phyloP scores from a whole-genome alignment of 805 yeast species.

The Ogataea chonburiensis region DNA sequence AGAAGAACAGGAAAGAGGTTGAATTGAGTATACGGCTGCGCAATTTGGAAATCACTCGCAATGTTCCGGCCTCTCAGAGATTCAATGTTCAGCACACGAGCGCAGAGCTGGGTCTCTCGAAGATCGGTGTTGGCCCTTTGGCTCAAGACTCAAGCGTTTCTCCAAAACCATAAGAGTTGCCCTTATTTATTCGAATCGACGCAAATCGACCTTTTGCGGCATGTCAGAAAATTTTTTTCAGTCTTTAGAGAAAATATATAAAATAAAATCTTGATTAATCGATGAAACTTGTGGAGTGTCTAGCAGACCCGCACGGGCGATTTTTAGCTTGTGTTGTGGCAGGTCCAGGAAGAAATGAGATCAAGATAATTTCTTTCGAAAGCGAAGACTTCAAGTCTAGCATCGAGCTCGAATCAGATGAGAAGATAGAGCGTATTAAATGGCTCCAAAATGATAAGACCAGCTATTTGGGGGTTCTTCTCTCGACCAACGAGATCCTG shows the following conservation, averaged over 20 bases:
- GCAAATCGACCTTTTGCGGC: constrained; percentile 8
- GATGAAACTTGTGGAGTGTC: constrained; percentile 18
- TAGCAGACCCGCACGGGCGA: constrained; percentile 19
- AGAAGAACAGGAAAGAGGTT: constrained; percentile 74
- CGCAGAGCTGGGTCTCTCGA: constrained; percentile 73
- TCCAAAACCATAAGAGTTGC: constrained; percentile 3
- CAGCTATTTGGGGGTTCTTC: constrained; percentile 24
- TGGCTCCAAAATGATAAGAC: constrained; percentile 12
- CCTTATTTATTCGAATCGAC: constrained; percentile 7
- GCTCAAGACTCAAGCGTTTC: constrained; percentile 37
- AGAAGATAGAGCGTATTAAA: constrained; percentile 29
- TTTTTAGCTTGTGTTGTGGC: constrained; percentile 36
- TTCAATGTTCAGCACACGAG: constrained; percentile 60
- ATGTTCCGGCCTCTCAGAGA: constrained; percentile 38
- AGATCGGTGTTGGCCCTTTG: constrained; percentile 81
- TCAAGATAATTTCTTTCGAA: constrained; percentile 39
- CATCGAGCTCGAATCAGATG: constrained; percentile 43
- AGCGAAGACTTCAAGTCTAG: constrained; percentile 29
- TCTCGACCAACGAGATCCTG: constrained; percentile 39
- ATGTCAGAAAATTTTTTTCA: constrained; percentile 11
- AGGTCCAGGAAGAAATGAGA: constrained; percentile 46
- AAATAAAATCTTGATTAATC: constrained; percentile 1
- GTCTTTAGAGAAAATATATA: constrained; percentile 1
- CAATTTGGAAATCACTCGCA: constrained; percentile 46
- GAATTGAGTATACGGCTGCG: constrained; percentile 63